Percentiles rank a stretch among this genome's conserved stretches.
These are phyloP conservation scores for Penicillium psychrofluorescens DNA, from an alignment of 495 filamentous ascomycete genomes.

Conservation along the genomic window DNA sequence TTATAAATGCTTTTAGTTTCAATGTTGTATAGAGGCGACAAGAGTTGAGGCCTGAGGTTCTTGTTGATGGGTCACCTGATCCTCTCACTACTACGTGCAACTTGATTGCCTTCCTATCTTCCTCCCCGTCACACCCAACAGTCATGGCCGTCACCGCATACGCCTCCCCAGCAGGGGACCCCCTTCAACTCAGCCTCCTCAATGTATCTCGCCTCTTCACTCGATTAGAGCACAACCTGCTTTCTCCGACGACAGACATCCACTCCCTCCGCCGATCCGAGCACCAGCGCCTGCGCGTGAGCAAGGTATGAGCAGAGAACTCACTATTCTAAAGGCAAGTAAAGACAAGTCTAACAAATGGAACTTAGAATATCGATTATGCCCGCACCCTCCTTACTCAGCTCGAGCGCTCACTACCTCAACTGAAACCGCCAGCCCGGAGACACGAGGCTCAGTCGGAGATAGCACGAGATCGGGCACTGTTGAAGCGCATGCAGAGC, in stretches of 20 bases:
- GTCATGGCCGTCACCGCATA: slow-evolving; percentile 27
- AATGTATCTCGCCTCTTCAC: slow-evolving; percentile 67
- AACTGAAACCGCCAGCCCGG: slow-evolving; percentile 55
- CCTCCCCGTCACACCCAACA: neutral
- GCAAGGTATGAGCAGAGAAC: slow-evolving; percentile 9
- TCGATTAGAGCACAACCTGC: slow-evolving; percentile 65
- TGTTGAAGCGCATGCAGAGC: slow-evolving; percentile 56
- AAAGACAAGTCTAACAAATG: slow-evolving; percentile 1
- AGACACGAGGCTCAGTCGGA: slow-evolving; percentile 62
- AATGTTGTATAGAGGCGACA: no score
- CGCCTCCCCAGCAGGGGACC: slow-evolving; percentile 13
- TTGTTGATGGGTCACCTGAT: no score
- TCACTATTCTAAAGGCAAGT: neutral
- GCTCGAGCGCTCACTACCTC: slow-evolving; percentile 65
- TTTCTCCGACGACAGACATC: slow-evolving; percentile 56
- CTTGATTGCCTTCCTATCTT: no score
- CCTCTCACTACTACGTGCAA: no score
- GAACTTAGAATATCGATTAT: slow-evolving; percentile 66
- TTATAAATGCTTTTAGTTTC: no score
- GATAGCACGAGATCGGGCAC: slow-evolving; percentile 54
- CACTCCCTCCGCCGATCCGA: slow-evolving; percentile 54
- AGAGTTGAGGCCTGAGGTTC: no score
- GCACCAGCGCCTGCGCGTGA: slow-evolving; percentile 62
- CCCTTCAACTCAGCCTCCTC: slow-evolving; percentile 38
- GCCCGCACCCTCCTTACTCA: slow-evolving; percentile 67